Conservation (phyloP, 768 basidiomycete species). For the Xanthoconium purpureum region DNA sequence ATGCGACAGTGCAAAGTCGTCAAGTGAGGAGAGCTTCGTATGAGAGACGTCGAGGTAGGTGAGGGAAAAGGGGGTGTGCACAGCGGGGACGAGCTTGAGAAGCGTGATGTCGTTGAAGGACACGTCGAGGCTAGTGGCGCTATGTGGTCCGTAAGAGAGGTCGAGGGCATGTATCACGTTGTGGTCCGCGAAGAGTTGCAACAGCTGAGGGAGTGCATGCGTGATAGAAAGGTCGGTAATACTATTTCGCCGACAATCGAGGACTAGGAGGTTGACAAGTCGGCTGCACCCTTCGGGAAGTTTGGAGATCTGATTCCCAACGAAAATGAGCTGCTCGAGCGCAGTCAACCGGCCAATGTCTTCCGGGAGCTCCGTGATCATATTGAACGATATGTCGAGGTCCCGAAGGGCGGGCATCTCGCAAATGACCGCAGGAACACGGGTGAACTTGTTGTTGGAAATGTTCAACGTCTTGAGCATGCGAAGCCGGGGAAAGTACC, state of each 20-base stretch:
- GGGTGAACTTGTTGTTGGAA: conserved; percentile 90
- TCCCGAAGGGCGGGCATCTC: conserved; percentile 71
- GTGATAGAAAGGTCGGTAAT: conserved; percentile 73
- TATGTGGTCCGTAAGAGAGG: conserved; percentile 63
- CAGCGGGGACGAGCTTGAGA: conserved; percentile 55
- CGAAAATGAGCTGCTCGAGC: conserved; percentile 71
- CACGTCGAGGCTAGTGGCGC: conserved; percentile 61
- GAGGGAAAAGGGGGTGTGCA: conserved; percentile 50
- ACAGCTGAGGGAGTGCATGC: conserved; percentile 65
- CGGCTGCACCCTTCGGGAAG: conserved; percentile 62
- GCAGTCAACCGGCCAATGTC: conserved; percentile 67
- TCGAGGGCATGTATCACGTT: conserved; percentile 82
- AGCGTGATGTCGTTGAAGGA: conserved; percentile 89
- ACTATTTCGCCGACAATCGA: conserved; percentile 86
- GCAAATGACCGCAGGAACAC: conserved; percentile 71
- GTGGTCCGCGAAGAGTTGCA: conserved; percentile 71
- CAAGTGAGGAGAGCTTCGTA: conserved; percentile 81
- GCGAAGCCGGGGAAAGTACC: conserved; percentile 75
- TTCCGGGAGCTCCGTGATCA: conserved; percentile 75
- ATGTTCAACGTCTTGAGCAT: conserved; percentile 80
- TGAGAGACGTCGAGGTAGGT: conserved; percentile 83
- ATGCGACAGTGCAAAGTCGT: conserved; percentile 68
- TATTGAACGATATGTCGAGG: conserved; percentile 95
- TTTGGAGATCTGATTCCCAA: conserved; percentile 77
- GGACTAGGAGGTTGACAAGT: conserved; percentile 57